Evolutionary conservation across 441 rosid genomes (phyloP), one percentile per base, ranked within the genome.

Genomic region (Aquilaria agallochum): DNA sequence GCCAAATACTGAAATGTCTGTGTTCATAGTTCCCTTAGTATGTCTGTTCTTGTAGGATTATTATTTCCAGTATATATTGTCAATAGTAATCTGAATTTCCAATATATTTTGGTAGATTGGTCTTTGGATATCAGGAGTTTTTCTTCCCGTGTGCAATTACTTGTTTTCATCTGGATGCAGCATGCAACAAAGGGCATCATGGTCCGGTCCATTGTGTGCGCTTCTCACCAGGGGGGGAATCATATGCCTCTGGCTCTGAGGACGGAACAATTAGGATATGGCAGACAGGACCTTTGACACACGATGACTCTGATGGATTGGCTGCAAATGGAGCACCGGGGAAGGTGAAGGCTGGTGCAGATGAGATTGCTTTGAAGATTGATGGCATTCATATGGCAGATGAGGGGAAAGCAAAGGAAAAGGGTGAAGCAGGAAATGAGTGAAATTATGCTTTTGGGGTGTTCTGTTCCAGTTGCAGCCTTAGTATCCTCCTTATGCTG

Each of bases 131-230:
- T 20, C 27, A 20, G 27, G 27, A 20, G 27, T 20, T 20, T 20
- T 20, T 20, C 1, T 20, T 20, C 27, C 27, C 27, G 1, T 0
- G 27, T 20, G 27, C 1, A 20, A 20, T 20, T 20, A 20, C 27
- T 20, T 1, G 27, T 20, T 20, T 1, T 64, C 53, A 9, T 55
- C 71, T 55, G 54, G 50, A 14, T 77, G 74, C 64, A 95, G 98
- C 86, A 56, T 95, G 98, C 84, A 92, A 95, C 77, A 95, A 95
- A 79, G 99, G 99, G 65, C 99, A 95, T 76, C 99, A 92, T 47
- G 99, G 99, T 69, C 96, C 97, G 54, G 90, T 95, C 49, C 98
- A 95, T 63, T 95, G 97, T 12, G 77, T 92, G 56, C 87, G 97
- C 53, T 95, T 89, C 72, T 81, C 97, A 0, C 98, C 98, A 5